A percentile compares a stretch with the other conserved stretches of the same genome.
These are phyloP conservation scores for Salvia sclarea DNA, from an alignment of 305 asterid genomes.

Conservation along the genomic window DNA sequence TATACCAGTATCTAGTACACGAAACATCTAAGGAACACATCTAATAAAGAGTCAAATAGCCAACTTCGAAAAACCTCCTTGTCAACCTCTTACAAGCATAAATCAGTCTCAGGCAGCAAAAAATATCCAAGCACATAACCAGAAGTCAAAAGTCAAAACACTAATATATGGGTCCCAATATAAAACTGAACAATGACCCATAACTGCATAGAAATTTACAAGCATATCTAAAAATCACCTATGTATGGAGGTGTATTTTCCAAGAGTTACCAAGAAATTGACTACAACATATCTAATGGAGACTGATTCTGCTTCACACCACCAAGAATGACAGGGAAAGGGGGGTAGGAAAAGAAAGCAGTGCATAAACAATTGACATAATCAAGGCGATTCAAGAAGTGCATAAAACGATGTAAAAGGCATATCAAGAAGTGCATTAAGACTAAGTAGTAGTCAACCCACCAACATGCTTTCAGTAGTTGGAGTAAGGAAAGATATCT, in stretches of 20 bases:
- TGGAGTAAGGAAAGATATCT: slow-evolving; percentile 73
- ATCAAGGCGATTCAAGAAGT: neutral
- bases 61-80: neutral
- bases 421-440: slow-evolving; percentile 19
- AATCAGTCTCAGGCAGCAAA: neutral
- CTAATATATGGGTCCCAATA: neutral
- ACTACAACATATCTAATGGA: slow-evolving; percentile 5
- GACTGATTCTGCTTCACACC: slow-evolving; percentile 20
- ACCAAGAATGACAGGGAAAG: slow-evolving; percentile 28
- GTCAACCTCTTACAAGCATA: neutral
- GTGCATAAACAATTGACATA: neutral
- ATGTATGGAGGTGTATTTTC: neutral
- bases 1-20: neutral
- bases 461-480: slow-evolving; percentile 92
- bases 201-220: slow-evolving; percentile 7
- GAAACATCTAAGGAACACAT: neutral
- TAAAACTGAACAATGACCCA: slow-evolving; percentile 9
- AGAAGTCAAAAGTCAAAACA: slow-evolving; percentile 12
- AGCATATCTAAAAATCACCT: slow-evolving; percentile 1
- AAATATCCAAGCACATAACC: slow-evolving; percentile 1
- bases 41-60: neutral
- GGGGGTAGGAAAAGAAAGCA: neutral
- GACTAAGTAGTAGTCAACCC: slow-evolving; percentile 38
- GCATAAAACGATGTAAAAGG: slow-evolving; percentile 15
- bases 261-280: slow-evolving; percentile 10